Evolutionary conservation across 2,329 filamentous ascomycete species (phyloP), one percentile per base, ranked within the genome.

Genomic region (Chrysoporthe cubensis): DNA sequence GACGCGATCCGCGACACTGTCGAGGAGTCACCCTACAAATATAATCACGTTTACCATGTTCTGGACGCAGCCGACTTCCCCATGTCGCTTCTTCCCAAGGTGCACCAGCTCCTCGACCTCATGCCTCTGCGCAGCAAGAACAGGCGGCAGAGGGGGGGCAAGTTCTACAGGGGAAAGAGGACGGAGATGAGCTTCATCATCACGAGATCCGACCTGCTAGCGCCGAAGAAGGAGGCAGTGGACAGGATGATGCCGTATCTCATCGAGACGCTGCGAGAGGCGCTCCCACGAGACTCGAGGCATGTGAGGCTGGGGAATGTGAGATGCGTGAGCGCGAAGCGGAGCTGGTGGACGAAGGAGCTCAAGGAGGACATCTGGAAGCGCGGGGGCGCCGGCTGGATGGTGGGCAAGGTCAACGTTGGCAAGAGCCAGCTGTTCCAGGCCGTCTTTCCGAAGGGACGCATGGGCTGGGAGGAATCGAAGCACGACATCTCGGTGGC

Each of bases 331-430:
- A 97, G 94, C 74, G 89, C 95, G 11, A 91, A 91, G 75, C 85
- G 92, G 68, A 87, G 87, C 11, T 99, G 96, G 96, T 97, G 95
- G 93, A 97, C 94, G 0, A 91, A 87, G 72, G 84, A 91, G 62
- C 81, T 99, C 66, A 97, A 93, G 77, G 90, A 97, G 72, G 90
- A 94, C 60, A 94, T 99, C 59, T 94, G 89, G 85, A 81, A 89
- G 56, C 87, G 92, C 61, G 94, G 93, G 4, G 95, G 95, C 4
- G 96, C 90, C 18, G 90, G 92, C 18, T 99, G 96, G 95, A 90
- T 99, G 84, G 91, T 99, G 2, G 96, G 96, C n/a, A 98, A 97
- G 78, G 93, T 94, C 71, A 99, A 99, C 75, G 96, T 98, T 2
- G 96, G 96, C 34, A 99, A 99, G 80, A 98, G 95, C 73, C 91